These are phyloP conservation scores for Parasitella parasitica DNA, from an alignment of 371 early-diverging fungal genomes.

Conservation along the genomic window DNA sequence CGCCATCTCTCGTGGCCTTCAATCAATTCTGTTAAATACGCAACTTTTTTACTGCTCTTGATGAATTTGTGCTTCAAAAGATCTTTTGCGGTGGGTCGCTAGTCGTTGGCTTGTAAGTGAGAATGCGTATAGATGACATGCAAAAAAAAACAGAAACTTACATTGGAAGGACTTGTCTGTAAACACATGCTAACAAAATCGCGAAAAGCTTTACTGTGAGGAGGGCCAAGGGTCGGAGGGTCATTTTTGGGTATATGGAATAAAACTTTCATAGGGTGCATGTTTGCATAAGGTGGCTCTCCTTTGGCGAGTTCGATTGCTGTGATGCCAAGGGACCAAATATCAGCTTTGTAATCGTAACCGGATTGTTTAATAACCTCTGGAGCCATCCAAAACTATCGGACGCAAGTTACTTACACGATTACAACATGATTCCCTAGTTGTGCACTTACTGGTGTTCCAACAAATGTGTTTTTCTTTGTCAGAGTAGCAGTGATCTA, in stretches of 20 bases:
- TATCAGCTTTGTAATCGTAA: slow-evolving; percentile 96
- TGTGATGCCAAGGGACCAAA: slow-evolving; percentile 99
- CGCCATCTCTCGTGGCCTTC: slow-evolving; percentile 82
- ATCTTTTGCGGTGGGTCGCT: slow-evolving; percentile 90
- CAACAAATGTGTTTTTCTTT: slow-evolving; percentile 98
- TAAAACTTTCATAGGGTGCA: slow-evolving; percentile 92
- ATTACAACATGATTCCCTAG: background rate
- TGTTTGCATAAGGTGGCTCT: slow-evolving; percentile 89
- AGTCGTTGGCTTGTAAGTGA: background rate
- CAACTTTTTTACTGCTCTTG: slow-evolving; percentile 73
- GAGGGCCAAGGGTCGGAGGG: slow-evolving; percentile 81
- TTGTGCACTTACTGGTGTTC: slow-evolving; percentile 81
- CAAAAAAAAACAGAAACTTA: slow-evolving; percentile 21
- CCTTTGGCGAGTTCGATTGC: slow-evolving; percentile 96
- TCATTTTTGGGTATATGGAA: slow-evolving; percentile 91
- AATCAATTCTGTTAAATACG: slow-evolving; percentile 82
- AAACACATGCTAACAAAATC: slow-evolving; percentile 90
- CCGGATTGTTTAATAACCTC: slow-evolving; percentile 96
- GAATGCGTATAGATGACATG: background rate
- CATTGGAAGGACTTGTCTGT: slow-evolving; percentile 78
- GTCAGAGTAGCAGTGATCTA: slow-evolving; percentile 89
- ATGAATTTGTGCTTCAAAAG: slow-evolving; percentile 91
- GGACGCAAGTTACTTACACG: background rate
- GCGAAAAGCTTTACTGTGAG: slow-evolving; percentile 84
- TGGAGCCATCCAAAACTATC: slow-evolving; percentile 95